Base-by-base conservation (phyloP, 2,329 filamentous ascomycete species). In the Ceratocystis colombiana region DNA sequence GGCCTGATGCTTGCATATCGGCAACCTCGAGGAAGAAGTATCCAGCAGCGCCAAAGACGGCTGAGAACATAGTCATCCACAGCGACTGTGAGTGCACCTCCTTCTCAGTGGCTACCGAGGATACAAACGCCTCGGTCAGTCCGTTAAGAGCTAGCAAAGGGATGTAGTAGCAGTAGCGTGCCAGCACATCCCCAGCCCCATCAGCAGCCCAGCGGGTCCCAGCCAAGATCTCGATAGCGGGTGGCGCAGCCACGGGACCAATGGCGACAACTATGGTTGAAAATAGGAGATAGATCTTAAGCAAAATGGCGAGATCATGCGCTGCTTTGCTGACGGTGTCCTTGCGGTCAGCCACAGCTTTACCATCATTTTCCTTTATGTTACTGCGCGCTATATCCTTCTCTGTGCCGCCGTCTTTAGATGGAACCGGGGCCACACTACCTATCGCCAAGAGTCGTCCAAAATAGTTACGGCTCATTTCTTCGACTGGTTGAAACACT, bases 401-500 rank as follows among this genome's bases (percentile, higher is more conserved):
- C 55, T 63, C 63, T 37, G 12, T 41, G 37, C 37, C 37, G 37
- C 37, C 10, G 10, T 8, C 62, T 44, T 33, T n/a, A 8, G 55
- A 12, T 20, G 55, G 5, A 28, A 28, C 7, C 17, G 17, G 1
- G 55, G 12, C 28, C 7, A 15, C 30, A 22, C 50, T n/a, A 22
- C 71, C 70, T 50, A 73, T 68, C 0, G 80, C 75, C 25, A 96
- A 84, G 0, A 96, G 79, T 44, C 88, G 88, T 64, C 90, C 92
- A 68, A 97, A 96, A 73, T 96, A 86, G 72, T 87, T 91, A 48
- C 95, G 87, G 69, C 88, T 92, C 74, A 88, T 93, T 76, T 99
- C 95, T 75, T 99, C 94, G 68, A 99, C 85, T 6, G 94, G 95
- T 72, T 97, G 94, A 74, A 99, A 93, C 63, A 99, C 78, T 69